phyloP scores from a whole-genome alignment of 805 yeast genomes.

The Suhomyces kilbournensis region DNA sequence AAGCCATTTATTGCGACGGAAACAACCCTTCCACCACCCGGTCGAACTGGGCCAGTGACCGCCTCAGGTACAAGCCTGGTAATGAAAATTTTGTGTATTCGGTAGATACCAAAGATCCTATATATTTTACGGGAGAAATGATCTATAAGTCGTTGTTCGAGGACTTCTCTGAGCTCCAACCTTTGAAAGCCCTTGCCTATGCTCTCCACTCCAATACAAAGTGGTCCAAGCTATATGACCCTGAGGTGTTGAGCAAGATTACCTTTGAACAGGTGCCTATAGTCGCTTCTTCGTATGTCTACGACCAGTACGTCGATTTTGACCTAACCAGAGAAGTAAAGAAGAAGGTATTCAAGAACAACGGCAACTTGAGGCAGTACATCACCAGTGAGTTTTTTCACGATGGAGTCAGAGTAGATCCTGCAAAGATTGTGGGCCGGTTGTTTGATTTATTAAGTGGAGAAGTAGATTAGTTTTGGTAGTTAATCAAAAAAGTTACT shows the following conservation, averaged over 20 bases:
- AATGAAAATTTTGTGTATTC: slow-evolving; percentile 24
- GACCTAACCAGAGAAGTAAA: slow-evolving; percentile 38
- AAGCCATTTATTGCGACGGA: slow-evolving; percentile 55
- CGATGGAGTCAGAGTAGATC: slow-evolving; percentile 45
- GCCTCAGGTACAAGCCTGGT: slow-evolving; percentile 26
- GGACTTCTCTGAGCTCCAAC: slow-evolving; percentile 43
- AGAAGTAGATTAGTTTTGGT: slow-evolving; percentile 28
- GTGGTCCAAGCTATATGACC: slow-evolving; percentile 41
- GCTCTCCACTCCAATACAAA: slow-evolving; percentile 28
- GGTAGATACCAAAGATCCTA: slow-evolving; percentile 7
- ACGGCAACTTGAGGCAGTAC: slow-evolving; percentile 38
- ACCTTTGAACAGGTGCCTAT: slow-evolving; percentile 39
- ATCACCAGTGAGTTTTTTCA: slow-evolving; percentile 52
- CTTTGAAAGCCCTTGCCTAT: slow-evolving; percentile 40
- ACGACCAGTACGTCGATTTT: slow-evolving; percentile 54
- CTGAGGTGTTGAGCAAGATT: slow-evolving; percentile 23
- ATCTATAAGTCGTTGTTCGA: slow-evolving; percentile 50
- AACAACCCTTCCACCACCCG: slow-evolving; percentile 12
- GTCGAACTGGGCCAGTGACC: slow-evolving; percentile 50
- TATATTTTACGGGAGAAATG: slow-evolving; percentile 56
- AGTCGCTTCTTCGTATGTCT: slow-evolving; percentile 48
- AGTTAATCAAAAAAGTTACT: slow-evolving; percentile 6
- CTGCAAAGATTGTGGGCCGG: slow-evolving; percentile 37
- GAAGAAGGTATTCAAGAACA: slow-evolving; percentile 21
- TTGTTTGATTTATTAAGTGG: slow-evolving; percentile 39